phyloP scores from a whole-genome alignment of 2,329 filamentous ascomycete species.

The Claviceps spartinae region DNA sequence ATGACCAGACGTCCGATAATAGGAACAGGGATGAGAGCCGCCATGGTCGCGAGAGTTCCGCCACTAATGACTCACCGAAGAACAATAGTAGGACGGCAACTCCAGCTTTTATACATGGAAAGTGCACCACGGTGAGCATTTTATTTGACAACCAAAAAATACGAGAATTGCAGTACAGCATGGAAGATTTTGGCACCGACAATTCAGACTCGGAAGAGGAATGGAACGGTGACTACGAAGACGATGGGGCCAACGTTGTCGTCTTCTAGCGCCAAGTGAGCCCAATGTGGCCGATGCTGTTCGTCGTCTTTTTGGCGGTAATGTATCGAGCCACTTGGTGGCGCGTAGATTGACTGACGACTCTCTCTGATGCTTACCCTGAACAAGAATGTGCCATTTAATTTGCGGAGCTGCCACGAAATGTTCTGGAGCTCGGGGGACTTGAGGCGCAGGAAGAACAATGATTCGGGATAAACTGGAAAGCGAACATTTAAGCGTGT shows the following conservation, averaged over 20 bases:
- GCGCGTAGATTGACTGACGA: not conserved
- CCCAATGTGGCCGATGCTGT: slow-evolving; percentile 3
- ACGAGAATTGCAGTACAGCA: slow-evolving; percentile 51
- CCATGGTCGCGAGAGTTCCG: slow-evolving; percentile 3
- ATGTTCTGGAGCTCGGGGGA: too few relatives aligned
- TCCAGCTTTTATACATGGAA: slow-evolving; percentile 42
- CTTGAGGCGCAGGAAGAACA: too few relatives aligned
- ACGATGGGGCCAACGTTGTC: slow-evolving; percentile 30
- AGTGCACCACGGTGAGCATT: slow-evolving; percentile 58
- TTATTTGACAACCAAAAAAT: slow-evolving; percentile 65
- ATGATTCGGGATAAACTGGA: too few relatives aligned
- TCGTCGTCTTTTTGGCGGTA: not conserved
- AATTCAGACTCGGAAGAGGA: slow-evolving; percentile 43
- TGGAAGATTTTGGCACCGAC: slow-evolving; percentile 55
- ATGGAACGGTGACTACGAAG: slow-evolving; percentile 43
- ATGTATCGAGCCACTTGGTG: not conserved
- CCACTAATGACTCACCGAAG: not conserved
- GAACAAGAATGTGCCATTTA: not conserved
- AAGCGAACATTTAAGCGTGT: too few relatives aligned
- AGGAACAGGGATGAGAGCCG: slow-evolving; percentile 5
- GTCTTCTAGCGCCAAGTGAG: slow-evolving; percentile 12
- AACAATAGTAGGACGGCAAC: not conserved
- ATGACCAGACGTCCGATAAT: not conserved
- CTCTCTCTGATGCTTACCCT: not conserved
- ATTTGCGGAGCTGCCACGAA: too few relatives aligned